Percentiles rank a stretch among this genome's conserved stretches.
phyloP scores from a whole-genome alignment of 1,284 basidiomycete species.

The Ustilago crameri region DNA sequence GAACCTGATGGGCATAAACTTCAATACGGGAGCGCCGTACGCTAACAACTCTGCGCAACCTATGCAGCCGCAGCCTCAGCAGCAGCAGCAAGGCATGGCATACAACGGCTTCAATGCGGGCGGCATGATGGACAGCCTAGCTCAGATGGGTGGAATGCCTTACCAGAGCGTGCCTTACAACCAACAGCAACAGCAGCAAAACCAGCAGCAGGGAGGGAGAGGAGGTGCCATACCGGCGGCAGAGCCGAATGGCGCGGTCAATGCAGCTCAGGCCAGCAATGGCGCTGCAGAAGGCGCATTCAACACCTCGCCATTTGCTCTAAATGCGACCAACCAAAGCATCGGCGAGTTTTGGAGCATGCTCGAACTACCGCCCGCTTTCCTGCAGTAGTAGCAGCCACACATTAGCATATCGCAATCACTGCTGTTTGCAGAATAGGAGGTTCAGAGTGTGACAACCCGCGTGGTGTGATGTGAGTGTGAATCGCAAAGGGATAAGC shows the following conservation, averaged over 20 bases:
- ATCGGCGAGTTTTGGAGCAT: slow-evolving; percentile 56
- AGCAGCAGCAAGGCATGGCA: neutral
- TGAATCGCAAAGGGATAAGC: no score
- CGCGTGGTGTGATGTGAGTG: no score
- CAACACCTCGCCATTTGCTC: slow-evolving; percentile 49
- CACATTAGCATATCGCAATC: no score
- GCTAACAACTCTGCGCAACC: neutral
- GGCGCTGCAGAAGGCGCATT: slow-evolving; percentile 3
- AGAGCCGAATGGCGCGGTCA: no score
- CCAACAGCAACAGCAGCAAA: slow-evolving; percentile 18
- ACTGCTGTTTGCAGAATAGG: no score
- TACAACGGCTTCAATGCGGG: slow-evolving; percentile 8
- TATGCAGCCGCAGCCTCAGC: neutral
- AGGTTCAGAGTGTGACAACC: no score
- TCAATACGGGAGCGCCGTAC: neutral
- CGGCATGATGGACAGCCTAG: neutral
- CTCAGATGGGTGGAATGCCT: slow-evolving; percentile 6
- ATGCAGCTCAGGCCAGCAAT: neutral
- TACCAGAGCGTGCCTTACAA: neutral
- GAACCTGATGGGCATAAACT: slow-evolving; percentile 26
- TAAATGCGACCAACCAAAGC: slow-evolving; percentile 32
- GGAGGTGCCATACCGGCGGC: no score
- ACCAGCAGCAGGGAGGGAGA: no score
- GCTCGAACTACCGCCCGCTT: slow-evolving; percentile 54
- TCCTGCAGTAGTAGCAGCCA: slow-evolving; percentile 26